Conservation (phyloP, 2,329 filamentous ascomycete genomes). For the Mycosphaerelloides madeirae region DNA sequence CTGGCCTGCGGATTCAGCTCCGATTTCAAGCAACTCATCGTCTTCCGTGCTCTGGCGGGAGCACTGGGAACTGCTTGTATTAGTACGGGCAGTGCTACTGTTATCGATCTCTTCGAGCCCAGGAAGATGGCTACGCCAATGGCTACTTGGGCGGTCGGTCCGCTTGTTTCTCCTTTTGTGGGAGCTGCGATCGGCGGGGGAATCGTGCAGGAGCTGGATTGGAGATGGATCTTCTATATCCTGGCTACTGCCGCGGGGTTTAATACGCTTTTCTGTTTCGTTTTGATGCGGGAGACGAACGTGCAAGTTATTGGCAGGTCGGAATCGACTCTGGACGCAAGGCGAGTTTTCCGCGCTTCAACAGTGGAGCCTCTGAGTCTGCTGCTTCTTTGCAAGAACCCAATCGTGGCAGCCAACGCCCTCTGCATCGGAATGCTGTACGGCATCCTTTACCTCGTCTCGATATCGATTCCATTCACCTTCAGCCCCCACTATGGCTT, state of each 20-base stretch:
- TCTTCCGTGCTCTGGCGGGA: constrained; percentile 40
- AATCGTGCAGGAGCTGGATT: constrained; percentile 42
- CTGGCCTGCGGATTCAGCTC: constrained; percentile 26
- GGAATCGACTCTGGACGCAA: constrained; percentile 34
- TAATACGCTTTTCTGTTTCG: background rate
- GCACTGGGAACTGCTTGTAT: constrained; percentile 37
- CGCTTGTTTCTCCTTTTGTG: constrained; percentile 31
- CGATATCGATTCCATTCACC: constrained; percentile 2
- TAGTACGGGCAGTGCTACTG: constrained; percentile 40
- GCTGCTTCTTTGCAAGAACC: constrained; percentile 30
- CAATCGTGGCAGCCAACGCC: constrained; percentile 47
- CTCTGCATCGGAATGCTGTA: constrained; percentile 44
- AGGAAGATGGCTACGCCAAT: constrained; percentile 45
- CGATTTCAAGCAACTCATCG: constrained; percentile 37
- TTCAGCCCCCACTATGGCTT: constrained; percentile 4
- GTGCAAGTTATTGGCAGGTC: no score
- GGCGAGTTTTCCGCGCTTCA: constrained; percentile 19
- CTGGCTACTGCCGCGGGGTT: background rate
- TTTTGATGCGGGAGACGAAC: constrained; percentile 22
- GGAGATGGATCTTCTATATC: constrained; percentile 51
- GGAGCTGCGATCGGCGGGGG: constrained; percentile 49
- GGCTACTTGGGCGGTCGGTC: constrained; percentile 1
- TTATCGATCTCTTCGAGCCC: constrained; percentile 39
- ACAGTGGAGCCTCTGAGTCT: constrained; percentile 51
- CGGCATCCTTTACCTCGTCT: constrained; percentile 26